These are phyloP conservation scores for Candida lessepsii DNA, from an alignment of 805 yeast genomes.

Conservation along the genomic window DNA sequence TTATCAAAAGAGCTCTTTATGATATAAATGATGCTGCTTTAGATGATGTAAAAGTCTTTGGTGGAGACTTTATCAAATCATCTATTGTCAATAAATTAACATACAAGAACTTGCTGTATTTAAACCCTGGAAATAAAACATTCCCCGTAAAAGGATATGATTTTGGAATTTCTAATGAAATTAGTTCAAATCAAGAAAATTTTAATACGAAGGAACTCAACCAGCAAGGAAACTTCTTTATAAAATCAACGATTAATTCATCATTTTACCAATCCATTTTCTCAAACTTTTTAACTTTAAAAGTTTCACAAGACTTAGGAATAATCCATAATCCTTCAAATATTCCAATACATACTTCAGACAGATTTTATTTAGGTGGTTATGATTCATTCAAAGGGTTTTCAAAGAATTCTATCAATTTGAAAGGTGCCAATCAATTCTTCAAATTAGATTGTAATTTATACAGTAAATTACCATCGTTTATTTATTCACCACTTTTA, in stretches of 20 bases:
- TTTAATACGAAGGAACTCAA: conserved; percentile 17
- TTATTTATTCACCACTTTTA: conserved; percentile 24
- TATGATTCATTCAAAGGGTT: conserved; percentile 71
- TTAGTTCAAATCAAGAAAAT: conserved; percentile 33
- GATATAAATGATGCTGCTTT: conserved; percentile 53
- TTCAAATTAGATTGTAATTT: conserved; percentile 56
- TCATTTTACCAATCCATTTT: conserved; percentile 43
- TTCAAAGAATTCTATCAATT: conserved; percentile 64
- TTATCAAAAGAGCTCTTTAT: conserved; percentile 55
- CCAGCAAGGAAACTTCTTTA: conserved; percentile 20
- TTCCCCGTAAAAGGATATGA: conserved; percentile 50
- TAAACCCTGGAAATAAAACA: conserved; percentile 25
- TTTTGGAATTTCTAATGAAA: conserved; percentile 63
- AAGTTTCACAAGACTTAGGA: conserved; percentile 54
- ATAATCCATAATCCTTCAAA: conserved; percentile 39
- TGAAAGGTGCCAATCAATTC: conserved; percentile 69
- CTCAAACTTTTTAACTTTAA: conserved; percentile 47
- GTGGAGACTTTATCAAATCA: conserved; percentile 36
- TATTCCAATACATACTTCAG: conserved; percentile 58
- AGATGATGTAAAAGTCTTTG: conserved; percentile 34
- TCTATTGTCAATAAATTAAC: conserved; percentile 27
- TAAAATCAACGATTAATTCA: conserved; percentile 32
- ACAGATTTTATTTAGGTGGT: conserved; percentile 84
- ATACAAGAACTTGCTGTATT: conserved; percentile 22
- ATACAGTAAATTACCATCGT: conserved; percentile 57